Evolutionary conservation across 164 flowering plant species (phyloP).

Genomic region (Platanus orientalis): DNA sequence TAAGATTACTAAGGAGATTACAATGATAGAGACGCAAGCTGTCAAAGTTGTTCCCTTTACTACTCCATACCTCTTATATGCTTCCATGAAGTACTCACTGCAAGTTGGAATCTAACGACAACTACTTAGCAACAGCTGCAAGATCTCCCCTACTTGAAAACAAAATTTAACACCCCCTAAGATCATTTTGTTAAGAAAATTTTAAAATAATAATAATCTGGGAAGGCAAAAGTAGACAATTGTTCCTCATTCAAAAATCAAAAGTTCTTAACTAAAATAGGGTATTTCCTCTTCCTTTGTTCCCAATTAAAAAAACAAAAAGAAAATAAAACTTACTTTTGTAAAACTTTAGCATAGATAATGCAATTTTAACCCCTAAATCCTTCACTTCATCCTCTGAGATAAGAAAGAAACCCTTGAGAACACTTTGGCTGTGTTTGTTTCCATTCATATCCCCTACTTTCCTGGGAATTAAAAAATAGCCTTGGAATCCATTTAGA

Average conservation of each 20-base stretch:
- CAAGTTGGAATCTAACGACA: conserved; percentile 89
- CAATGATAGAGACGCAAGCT: conserved; percentile 94
- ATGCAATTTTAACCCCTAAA: conserved; percentile 74
- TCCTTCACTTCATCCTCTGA: conserved; percentile 19
- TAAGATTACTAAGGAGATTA: conserved; percentile 71
- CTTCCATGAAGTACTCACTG: conserved; percentile 94
- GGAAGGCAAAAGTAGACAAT: not conserved
- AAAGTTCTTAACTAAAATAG: not conserved
- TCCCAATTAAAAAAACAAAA: no score
- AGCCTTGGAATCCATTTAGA: no score
- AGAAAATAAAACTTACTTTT: conserved; percentile 57
- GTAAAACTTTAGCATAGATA: conserved; percentile 80
- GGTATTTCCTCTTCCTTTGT: no score
- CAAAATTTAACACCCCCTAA: not conserved
- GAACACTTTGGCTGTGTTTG: no score
- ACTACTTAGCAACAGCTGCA: conserved; percentile 80
- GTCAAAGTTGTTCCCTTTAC: conserved; percentile 82
- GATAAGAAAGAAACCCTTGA: not conserved
- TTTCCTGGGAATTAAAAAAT: no score
- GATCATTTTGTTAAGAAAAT: no score
- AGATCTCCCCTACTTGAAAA: conserved; percentile 67
- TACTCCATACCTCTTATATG: conserved; percentile 88
- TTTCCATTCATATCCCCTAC: no score
- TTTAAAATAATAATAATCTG: not conserved
- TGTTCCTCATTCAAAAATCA: not conserved